These are phyloP conservation scores for Eucalyptus sp. DNA, from an alignment of 345 rosid species.

Conservation along the genomic window DNA sequence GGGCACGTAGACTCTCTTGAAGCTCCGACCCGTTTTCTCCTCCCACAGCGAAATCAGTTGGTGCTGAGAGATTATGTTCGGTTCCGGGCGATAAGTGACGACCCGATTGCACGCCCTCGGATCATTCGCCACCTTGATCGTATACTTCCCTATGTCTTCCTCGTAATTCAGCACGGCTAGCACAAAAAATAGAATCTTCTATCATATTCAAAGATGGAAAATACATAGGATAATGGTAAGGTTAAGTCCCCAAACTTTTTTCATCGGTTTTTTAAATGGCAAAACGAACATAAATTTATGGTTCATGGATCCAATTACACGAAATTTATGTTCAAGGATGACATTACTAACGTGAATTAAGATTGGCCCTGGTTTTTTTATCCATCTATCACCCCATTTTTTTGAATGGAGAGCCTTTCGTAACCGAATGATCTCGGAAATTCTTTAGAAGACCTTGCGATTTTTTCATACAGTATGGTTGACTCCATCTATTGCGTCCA, in stretches of 20 bases:
- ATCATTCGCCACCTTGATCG: constrained; percentile 26
- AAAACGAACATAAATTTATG: neutral
- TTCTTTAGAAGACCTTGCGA: neutral
- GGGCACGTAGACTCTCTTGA: constrained; percentile 6
- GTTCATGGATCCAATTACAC: neutral
- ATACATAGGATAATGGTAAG: neutral
- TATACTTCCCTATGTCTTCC: constrained; percentile 21
- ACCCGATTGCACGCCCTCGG: constrained; percentile 12
- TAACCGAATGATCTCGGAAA: neutral
- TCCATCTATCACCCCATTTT: no score
- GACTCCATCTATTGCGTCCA: neutral
- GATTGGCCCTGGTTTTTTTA: accelerated
- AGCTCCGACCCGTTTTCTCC: constrained; percentile 15
- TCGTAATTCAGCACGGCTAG: constrained; percentile 31
- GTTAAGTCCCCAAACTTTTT: neutral
- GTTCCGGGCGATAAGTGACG: constrained; percentile 1
- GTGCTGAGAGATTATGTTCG: constrained; percentile 14
- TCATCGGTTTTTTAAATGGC: accelerated
- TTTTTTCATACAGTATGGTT: neutral
- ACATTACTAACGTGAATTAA: neutral
- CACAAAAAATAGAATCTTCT: neutral
- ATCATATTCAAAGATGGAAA: neutral
- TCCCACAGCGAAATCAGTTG: constrained; percentile 26
- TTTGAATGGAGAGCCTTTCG: neutral
- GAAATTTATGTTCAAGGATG: neutral